Conservation (phyloP, 768 basidiomycete species). For the Rhodotorula diobovata region DNA sequence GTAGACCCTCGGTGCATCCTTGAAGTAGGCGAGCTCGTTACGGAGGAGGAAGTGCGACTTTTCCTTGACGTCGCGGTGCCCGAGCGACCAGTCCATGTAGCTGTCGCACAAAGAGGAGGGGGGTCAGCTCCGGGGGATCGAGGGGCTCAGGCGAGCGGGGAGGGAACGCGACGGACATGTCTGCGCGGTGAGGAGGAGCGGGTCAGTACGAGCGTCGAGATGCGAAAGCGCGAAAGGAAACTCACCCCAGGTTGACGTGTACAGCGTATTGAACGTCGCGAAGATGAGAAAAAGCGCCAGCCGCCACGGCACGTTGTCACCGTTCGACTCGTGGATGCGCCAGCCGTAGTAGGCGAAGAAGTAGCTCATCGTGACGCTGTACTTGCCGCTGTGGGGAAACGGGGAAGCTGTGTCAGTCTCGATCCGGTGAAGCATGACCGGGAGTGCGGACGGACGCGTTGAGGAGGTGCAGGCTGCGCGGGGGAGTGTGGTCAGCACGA, state of each 20-base stretch:
- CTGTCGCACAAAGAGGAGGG: constrained; percentile 54
- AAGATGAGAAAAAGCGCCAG: constrained; percentile 69
- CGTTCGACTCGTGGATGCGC: constrained; percentile 57
- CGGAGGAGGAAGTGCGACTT: constrained; percentile 61
- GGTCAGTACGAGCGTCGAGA: background rate
- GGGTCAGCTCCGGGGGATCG: too few species aligned
- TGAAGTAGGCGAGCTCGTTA: constrained; percentile 64
- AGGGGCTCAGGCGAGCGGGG: background rate
- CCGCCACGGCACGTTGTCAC: constrained; percentile 43
- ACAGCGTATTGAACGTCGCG: constrained; percentile 62
- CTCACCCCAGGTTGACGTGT: constrained; percentile 73
- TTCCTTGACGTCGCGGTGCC: constrained; percentile 55
- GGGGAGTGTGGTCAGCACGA: too few species aligned
- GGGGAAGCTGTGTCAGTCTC: background rate
- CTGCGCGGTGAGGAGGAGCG: background rate
- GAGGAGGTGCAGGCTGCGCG: constrained; percentile 68
- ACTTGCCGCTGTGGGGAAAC: constrained; percentile 44
- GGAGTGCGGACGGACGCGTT: constrained; percentile 56
- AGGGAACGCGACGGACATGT: too few species aligned
- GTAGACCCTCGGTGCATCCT: constrained; percentile 58
- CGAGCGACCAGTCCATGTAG: constrained; percentile 85
- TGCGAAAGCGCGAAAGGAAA: background rate
- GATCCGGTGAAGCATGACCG: background rate
- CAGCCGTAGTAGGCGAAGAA: constrained; percentile 65
- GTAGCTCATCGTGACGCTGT: constrained; percentile 39